These are phyloP conservation scores for Neurospora sp. DNA, from an alignment of 495 filamentous ascomycete genomes.

Conservation along the genomic window DNA sequence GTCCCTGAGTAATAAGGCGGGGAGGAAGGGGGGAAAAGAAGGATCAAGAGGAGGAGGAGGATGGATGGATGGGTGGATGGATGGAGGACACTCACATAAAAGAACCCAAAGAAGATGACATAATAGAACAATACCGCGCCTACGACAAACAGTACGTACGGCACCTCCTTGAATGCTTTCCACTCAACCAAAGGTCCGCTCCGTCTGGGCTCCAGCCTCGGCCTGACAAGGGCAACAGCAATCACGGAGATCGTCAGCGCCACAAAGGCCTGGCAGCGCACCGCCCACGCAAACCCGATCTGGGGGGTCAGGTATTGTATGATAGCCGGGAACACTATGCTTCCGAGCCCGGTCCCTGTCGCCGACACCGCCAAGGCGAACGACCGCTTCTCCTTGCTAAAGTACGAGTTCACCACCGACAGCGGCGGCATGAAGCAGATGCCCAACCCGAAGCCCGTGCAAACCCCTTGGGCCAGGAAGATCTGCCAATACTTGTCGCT, in stretches of 20 bases:
- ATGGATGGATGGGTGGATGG: background rate
- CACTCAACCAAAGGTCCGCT: conserved; percentile 31
- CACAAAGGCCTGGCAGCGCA: conserved; percentile 30
- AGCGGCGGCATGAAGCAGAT: conserved; percentile 36
- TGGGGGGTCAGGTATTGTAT: conserved; percentile 33
- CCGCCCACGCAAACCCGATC: conserved; percentile 37
- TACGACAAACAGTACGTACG: conserved; percentile 29
- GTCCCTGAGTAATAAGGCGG: background rate
- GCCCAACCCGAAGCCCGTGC: conserved; percentile 31
- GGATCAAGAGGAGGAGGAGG: background rate
- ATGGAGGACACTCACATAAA: conserved; percentile 29
- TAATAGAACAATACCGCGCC: conserved; percentile 29
- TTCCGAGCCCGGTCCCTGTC: conserved; percentile 33
- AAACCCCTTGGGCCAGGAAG: conserved; percentile 34
- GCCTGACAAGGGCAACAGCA: conserved; percentile 23
- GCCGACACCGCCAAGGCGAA: conserved; percentile 28
- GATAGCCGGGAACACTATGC: conserved; percentile 31
- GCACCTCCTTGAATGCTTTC: conserved; percentile 30
- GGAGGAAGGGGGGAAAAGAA: background rate
- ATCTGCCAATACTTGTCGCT: conserved; percentile 30
- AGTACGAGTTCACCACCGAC: conserved; percentile 32
- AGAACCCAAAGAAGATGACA: conserved; percentile 36
- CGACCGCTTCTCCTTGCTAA: conserved; percentile 21
- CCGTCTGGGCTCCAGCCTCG: conserved; percentile 21
- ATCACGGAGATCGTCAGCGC: conserved; percentile 23